phyloP scores from a whole-genome alignment of 441 rosid species.

The Mallotus repandus region DNA sequence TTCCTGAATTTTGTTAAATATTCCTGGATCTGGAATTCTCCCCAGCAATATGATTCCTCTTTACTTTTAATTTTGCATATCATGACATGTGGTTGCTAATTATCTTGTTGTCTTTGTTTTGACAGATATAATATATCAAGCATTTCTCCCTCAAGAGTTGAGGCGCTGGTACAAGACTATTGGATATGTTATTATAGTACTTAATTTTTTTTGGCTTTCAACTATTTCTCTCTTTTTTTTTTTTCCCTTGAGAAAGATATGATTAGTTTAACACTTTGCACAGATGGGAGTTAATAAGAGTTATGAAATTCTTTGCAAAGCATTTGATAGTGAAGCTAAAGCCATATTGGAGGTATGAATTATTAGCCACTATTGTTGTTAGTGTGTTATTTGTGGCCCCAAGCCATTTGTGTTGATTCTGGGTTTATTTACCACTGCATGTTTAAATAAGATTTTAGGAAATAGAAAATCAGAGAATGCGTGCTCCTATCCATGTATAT shows the following conservation, averaged over 20 bases:
- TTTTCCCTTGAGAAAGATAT: not conserved
- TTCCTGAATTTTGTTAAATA: not conserved
- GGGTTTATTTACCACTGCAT: too few species aligned
- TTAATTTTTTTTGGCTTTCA: not conserved
- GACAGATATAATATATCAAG: constrained; percentile 72
- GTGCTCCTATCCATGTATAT: not conserved
- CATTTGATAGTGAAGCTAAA: constrained; percentile 65
- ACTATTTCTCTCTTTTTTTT: not conserved
- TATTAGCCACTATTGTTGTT: not conserved
- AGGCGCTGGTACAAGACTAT: constrained; percentile 38
- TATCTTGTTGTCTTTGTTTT: not conserved
- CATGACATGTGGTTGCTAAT: not conserved
- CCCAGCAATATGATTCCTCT: not conserved
- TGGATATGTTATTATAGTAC: constrained; percentile 7
- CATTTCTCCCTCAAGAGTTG: constrained; percentile 62
- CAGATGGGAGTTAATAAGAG: constrained; percentile 52
- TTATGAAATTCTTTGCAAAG: constrained; percentile 91
- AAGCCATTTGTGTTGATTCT: not conserved
- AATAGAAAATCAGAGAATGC: not conserved
- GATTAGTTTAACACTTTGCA: constrained; percentile 15
- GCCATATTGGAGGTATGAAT: constrained; percentile 40
- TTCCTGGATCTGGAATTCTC: not conserved
- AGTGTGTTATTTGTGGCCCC: not conserved
- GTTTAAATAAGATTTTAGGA: not conserved
- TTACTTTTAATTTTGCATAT: not conserved